Conservation (phyloP, 352 stramenopile species). For the Blastocystis hominis region DNA sequence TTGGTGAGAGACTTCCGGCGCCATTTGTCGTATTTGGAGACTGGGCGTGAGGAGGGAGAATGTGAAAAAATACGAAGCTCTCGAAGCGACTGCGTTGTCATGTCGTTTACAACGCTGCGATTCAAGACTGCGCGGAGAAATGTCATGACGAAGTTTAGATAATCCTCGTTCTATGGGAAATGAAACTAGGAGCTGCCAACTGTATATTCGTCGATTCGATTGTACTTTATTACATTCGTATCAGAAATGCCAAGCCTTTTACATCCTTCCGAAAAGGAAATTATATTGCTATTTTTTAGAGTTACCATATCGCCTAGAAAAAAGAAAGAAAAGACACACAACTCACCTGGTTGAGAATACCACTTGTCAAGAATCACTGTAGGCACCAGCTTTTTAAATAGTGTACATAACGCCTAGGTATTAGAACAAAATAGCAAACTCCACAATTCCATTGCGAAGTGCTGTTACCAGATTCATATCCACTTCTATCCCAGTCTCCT, state of each 20-base stretch:
- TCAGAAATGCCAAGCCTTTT: not conserved
- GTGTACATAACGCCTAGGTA: not conserved
- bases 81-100: slow-evolving; percentile 13
- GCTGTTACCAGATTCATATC: slow-evolving; percentile 20
- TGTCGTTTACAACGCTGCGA: slow-evolving; percentile 29
- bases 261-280: not conserved
- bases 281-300: slow-evolving; percentile 30
- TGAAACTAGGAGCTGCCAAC: not conserved
- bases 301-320: slow-evolving; percentile 1
- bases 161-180: not conserved
- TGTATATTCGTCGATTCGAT: not conserved
- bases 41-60: not conserved
- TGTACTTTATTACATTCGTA: not conserved
- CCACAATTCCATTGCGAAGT: slow-evolving; percentile 15
- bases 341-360: slow-evolving; percentile 3
- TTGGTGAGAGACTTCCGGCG: not conserved
- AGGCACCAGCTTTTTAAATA: slow-evolving; percentile 44
- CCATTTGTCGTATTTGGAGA: slow-evolving; percentile 45
- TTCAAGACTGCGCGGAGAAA: slow-evolving; percentile 36
- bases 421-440: not conserved
- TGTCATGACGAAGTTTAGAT: not conserved
- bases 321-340: not conserved
- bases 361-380: not conserved
- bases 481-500: slow-evolving; percentile 19
- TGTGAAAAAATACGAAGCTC: not conserved